A percentile compares a stretch with the other conserved stretches of the same genome.
phyloP scores from a whole-genome alignment of 768 basidiomycete species.

The Psilocybe tampanensis region DNA sequence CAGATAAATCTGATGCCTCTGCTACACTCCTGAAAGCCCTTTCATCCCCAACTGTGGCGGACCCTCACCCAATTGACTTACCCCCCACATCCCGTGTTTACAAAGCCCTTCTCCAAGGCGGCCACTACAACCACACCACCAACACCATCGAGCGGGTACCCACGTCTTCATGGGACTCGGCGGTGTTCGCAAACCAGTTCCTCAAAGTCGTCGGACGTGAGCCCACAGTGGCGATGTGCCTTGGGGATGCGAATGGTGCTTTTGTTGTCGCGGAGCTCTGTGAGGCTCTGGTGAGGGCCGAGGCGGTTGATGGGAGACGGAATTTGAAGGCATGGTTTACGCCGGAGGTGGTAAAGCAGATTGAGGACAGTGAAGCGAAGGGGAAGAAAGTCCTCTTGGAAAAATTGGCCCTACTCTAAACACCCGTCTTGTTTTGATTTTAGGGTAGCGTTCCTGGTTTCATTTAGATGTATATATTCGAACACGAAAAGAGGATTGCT shows the following conservation, averaged over 20 bases:
- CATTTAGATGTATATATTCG: too few relatives aligned
- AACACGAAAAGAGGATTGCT: too few relatives aligned
- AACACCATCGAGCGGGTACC: slow-evolving; percentile 53
- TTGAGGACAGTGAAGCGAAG: slow-evolving; percentile 62
- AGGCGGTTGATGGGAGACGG: slow-evolving; percentile 41
- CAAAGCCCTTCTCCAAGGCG: slow-evolving; percentile 89
- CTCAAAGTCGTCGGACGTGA: slow-evolving; percentile 55
- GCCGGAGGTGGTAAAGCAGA: slow-evolving; percentile 41
- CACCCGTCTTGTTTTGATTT: too few relatives aligned
- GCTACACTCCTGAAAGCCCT: slow-evolving; percentile 63
- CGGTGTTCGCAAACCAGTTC: slow-evolving; percentile 61
- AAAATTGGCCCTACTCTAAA: slow-evolving; percentile 43
- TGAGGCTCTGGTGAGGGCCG: slow-evolving; percentile 48
- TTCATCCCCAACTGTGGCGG: slow-evolving; percentile 54
- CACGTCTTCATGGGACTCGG: slow-evolving; percentile 51
- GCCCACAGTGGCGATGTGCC: slow-evolving; percentile 55
- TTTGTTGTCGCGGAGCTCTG: slow-evolving; percentile 79
- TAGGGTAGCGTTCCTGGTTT: too few relatives aligned
- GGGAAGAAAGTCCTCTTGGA: slow-evolving; percentile 74
- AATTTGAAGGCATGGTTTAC: slow-evolving; percentile 63
- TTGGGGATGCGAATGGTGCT: slow-evolving; percentile 59
- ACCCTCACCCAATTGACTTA: slow-evolving; percentile 75
- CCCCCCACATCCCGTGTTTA: slow-evolving; percentile 83
- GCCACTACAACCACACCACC: slow-evolving; percentile 75
- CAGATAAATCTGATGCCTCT: slow-evolving; percentile 73